These are phyloP conservation scores for Cryptosporidium viatorum DNA, from an alignment of 169 alveolate genomes.

Conservation along the genomic window DNA sequence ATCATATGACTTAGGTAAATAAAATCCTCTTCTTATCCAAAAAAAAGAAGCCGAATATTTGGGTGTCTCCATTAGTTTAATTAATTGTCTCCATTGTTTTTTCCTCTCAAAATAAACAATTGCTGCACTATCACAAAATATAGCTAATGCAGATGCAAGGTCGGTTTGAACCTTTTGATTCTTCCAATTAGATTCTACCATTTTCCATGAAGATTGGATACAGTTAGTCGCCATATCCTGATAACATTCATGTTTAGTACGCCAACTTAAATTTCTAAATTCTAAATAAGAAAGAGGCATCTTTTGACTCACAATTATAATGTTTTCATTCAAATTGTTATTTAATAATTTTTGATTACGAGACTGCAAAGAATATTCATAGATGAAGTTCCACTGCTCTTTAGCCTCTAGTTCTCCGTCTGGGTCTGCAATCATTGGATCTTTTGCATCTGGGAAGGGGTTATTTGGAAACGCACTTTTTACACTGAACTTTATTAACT, in stretches of 20 bases:
- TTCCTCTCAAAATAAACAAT: constrained; percentile 54
- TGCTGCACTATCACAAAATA: constrained; percentile 58
- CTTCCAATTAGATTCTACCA: constrained; percentile 45
- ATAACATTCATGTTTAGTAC: constrained; percentile 67
- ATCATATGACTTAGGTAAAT: constrained; percentile 31
- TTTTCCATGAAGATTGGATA: constrained; percentile 68
- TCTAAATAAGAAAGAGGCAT: constrained; percentile 57
- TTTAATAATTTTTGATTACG: background rate
- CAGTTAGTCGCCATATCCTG: constrained; percentile 71
- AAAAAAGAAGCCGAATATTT: constrained; percentile 26
- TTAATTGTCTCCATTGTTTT: constrained; percentile 70
- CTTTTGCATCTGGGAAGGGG: constrained; percentile 35
- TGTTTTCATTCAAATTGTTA: background rate
- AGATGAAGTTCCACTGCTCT: constrained; percentile 63
- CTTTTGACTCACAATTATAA: constrained; percentile 34
- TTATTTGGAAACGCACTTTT: constrained; percentile 38
- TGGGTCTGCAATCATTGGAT: constrained; percentile 68
- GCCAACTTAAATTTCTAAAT: constrained; percentile 62
- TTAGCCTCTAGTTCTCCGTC: constrained; percentile 63
- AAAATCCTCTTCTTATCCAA: constrained; percentile 69
- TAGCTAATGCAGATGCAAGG: constrained; percentile 67
- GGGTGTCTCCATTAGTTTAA: constrained; percentile 18
- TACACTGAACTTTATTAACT: constrained; percentile 8
- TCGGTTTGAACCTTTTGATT: constrained; percentile 48
- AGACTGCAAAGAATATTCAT: constrained; percentile 24